Conservation (phyloP, 768 basidiomycete genomes). For the Suillus subaureus region DNA sequence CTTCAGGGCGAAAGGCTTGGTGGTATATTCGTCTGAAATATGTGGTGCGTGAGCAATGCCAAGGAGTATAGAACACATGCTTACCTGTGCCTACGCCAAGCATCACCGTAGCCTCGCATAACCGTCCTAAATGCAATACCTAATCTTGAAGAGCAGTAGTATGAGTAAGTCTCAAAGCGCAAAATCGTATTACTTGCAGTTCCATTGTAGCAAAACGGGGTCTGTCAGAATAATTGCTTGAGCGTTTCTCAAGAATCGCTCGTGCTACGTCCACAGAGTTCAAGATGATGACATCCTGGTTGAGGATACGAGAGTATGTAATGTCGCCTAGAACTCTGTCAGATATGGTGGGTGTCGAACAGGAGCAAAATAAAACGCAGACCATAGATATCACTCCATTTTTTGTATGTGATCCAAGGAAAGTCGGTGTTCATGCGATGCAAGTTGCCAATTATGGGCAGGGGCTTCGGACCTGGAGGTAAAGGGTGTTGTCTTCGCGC, state of each 20-base stretch:
- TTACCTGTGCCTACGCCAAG: slow-evolving; percentile 35
- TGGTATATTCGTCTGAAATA: slow-evolving; percentile 28
- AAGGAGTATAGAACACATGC: slow-evolving; percentile 29
- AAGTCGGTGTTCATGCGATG: slow-evolving; percentile 38
- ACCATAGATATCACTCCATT: slow-evolving; percentile 30
- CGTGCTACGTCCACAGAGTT: slow-evolving; percentile 40
- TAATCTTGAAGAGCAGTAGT: slow-evolving; percentile 32
- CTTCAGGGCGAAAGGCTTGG: slow-evolving; percentile 21
- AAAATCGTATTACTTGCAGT: slow-evolving; percentile 29
- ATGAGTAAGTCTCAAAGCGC: not conserved
- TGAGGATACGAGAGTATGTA: slow-evolving; percentile 40
- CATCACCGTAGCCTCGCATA: slow-evolving; percentile 35
- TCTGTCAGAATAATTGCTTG: slow-evolving; percentile 43
- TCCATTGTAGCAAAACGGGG: slow-evolving; percentile 39
- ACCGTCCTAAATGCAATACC: slow-evolving; percentile 42
- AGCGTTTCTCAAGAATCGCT: slow-evolving; percentile 47
- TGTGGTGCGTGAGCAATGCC: slow-evolving; percentile 40
- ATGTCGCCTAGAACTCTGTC: slow-evolving; percentile 38
- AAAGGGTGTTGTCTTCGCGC: slow-evolving; percentile 31
- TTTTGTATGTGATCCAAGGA: slow-evolving; percentile 31
- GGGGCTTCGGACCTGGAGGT: slow-evolving; percentile 51
- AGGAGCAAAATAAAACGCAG: not conserved
- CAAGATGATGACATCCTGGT: slow-evolving; percentile 45
- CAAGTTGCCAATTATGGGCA: slow-evolving; percentile 51
- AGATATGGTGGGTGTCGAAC: not conserved